Evolutionary conservation across 2,329 filamentous ascomycete species (phyloP).

Genomic region (Lachnellula suecica): DNA sequence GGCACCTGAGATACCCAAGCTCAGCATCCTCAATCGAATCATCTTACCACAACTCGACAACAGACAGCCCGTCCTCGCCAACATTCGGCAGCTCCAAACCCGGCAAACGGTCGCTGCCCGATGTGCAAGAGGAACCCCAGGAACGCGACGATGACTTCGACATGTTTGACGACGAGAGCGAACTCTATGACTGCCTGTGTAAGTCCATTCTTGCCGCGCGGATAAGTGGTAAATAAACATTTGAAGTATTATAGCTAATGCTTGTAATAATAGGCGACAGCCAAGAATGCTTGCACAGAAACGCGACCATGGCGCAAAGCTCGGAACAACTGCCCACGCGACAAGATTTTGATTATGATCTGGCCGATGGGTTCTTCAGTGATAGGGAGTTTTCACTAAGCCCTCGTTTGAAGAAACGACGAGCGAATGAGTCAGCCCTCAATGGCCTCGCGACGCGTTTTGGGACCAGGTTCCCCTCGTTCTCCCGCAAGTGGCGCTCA

Average conservation of each 20-base stretch:
- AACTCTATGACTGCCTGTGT: slow-evolving; percentile 72
- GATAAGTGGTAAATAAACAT: slow-evolving; percentile 12
- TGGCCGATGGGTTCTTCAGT: slow-evolving; percentile 60
- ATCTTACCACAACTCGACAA: slow-evolving; percentile 42
- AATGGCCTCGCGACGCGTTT: slow-evolving; percentile 64
- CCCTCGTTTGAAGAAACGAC: slow-evolving; percentile 54
- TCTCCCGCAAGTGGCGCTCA: slow-evolving; percentile 54
- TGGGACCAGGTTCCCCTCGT: slow-evolving; percentile 55
- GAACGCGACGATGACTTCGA: slow-evolving; percentile 64
- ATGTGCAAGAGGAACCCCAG: slow-evolving; percentile 80
- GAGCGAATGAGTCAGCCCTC: slow-evolving; percentile 59
- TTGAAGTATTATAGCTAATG: slow-evolving; percentile 15
- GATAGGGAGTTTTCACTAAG: slow-evolving; percentile 56
- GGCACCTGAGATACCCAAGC: slow-evolving; percentile 67
- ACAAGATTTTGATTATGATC: slow-evolving; percentile 61
- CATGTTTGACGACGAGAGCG: slow-evolving; percentile 47
- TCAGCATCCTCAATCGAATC: slow-evolving; percentile 77
- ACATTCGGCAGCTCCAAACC: slow-evolving; percentile 51
- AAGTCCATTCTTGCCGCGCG: slow-evolving; percentile 41
- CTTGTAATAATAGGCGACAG: slow-evolving; percentile 53
- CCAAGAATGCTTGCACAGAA: slow-evolving; percentile 55
- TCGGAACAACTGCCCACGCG: slow-evolving; percentile 38
- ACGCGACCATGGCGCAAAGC: slow-evolving; percentile 33
- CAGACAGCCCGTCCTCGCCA: slow-evolving; percentile 59
- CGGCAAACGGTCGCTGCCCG: slow-evolving; percentile 68